Percentiles rank a stretch among this genome's conserved stretches.
Conservation (phyloP, 2,329 filamentous ascomycete species). For the Xylaria sp. region DNA sequence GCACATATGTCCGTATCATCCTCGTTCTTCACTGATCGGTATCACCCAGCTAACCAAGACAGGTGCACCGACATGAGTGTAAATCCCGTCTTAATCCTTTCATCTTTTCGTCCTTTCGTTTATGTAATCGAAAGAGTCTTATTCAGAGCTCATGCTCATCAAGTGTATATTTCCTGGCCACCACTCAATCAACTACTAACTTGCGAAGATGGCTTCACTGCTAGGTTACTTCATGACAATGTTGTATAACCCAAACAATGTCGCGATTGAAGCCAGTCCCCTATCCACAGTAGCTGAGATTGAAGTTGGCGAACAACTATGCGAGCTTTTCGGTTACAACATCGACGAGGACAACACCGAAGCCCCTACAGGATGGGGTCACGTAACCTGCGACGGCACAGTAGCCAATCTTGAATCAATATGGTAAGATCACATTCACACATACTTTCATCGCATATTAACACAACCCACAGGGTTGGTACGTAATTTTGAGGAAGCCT, state of each 20-base stretch:
- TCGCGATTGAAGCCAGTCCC: slow-evolving; percentile 58
- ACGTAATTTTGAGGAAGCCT: not conserved
- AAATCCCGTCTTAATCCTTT: slow-evolving; percentile 2
- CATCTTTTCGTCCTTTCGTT: not conserved
- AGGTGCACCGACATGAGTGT: slow-evolving; percentile 51
- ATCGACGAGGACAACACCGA: slow-evolving; percentile 42
- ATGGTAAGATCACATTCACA: slow-evolving; percentile 47
- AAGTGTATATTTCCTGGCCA: not conserved
- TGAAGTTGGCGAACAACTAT: slow-evolving; percentile 57
- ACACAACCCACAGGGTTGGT: slow-evolving; percentile 30
- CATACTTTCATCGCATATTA: not conserved
- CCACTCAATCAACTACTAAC: slow-evolving; percentile 10
- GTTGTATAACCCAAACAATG: slow-evolving; percentile 62
- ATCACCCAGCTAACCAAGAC: slow-evolving; percentile 11
- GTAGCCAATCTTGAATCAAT: slow-evolving; percentile 61
- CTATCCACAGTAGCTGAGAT: slow-evolving; percentile 57
- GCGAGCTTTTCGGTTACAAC: slow-evolving; percentile 58
- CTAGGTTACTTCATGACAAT: slow-evolving; percentile 61
- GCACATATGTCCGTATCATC: slow-evolving; percentile 55
- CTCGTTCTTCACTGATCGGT: not conserved
- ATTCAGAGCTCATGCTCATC: not conserved
- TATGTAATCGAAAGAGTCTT: not conserved
- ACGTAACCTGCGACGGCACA: slow-evolving; percentile 57
- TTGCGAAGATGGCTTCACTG: slow-evolving; percentile 51
- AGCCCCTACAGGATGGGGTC: slow-evolving; percentile 53